Base-by-base conservation (phyloP, 345 rosid species). In the Atalantia buxifolia region DNA sequence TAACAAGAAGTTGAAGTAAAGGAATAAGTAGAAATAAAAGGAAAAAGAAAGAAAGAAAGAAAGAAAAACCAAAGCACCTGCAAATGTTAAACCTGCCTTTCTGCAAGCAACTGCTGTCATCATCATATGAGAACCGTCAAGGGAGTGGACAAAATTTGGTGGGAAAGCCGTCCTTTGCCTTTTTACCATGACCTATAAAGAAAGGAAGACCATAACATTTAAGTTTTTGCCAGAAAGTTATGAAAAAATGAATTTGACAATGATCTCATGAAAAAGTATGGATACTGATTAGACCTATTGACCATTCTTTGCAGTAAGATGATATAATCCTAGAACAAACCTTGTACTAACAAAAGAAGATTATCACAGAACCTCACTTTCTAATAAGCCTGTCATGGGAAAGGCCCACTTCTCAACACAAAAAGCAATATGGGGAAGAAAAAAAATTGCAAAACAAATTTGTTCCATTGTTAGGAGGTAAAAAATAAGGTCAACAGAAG, bases 51-150 rank as follows among this genome's bases (percentile, higher is more conserved):
- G n/a, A 69, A 25, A 1, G 14, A 9, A 70, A 36, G 38, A 48
- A 25, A 62, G 10, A 38, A 38, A 8, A 38, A 40, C 2, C 45
- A 71, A 75, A 61, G 74, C 77, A 94, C 99, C 99, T 89, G 99
- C 98, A 76, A 97, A 97, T 79, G 76, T 90, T 80, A 97, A 64
- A 83, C 98, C 97, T 70, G 92, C 93, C 78, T 66, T 85, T 83
- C 85, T 89, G 88, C 99, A 94, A 77, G 98, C 93, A 80, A 91
- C 82, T 66, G 98, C 97, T 78, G 98, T 97, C 99, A 97, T 94
- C 99, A 97, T 97, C 99, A 97, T 97, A 82, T 97, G 99, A 77
- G 98, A 93, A 65, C 98, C 94, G 81, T 97, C 99, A 25, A 97
- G 94, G 67, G 98, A 97, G 86, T 97, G 99, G 59, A 97, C 93